These are phyloP conservation scores for Ascochyta clinopodiicola DNA, from an alignment of 2,329 filamentous ascomycete species.

Conservation along the genomic window DNA sequence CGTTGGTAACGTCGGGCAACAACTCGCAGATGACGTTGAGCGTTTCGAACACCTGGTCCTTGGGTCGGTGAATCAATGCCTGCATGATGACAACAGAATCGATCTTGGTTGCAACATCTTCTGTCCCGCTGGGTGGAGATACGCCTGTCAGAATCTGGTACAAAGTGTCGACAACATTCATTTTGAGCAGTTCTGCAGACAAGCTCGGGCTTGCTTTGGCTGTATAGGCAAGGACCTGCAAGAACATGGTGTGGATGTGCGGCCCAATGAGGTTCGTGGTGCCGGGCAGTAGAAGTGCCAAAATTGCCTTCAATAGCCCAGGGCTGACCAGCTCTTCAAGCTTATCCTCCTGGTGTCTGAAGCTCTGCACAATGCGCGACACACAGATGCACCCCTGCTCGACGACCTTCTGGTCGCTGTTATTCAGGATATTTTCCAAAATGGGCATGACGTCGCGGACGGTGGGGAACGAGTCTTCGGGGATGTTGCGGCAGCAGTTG, in stretches of 20 bases:
- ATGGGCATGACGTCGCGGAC: constrained; percentile 97
- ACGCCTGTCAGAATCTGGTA: constrained; percentile 98
- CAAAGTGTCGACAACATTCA: constrained; percentile 95
- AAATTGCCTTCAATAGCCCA: constrained; percentile 81
- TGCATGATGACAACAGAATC: constrained; percentile 99
- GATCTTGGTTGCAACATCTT: constrained; percentile 82
- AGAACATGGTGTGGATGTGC: constrained; percentile 94
- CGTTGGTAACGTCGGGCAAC: constrained; percentile 74
- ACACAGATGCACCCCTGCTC: constrained; percentile 97
- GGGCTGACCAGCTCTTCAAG: constrained; percentile 91
- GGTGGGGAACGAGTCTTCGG: constrained; percentile 88
- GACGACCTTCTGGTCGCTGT: constrained; percentile 94
- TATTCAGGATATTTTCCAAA: constrained; percentile 84
- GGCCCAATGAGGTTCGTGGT: constrained; percentile 94
- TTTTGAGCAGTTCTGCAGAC: constrained; percentile 89
- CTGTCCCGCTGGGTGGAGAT: constrained; percentile 80
- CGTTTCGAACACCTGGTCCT: constrained; percentile 96
- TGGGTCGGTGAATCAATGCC: constrained; percentile 90
- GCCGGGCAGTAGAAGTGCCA: constrained; percentile 87
- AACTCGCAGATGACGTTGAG: constrained; percentile 97
- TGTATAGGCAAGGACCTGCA: constrained; percentile 88
- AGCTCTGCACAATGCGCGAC: constrained; percentile 94
- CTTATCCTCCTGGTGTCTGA: constrained; percentile 85
- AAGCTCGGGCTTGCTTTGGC: constrained; percentile 86
- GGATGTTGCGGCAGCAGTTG: constrained; percentile 97